These are phyloP conservation scores for Emiliania huxleyi DNA, from an alignment of 78 protist genomes.

Conservation along the genomic window DNA sequence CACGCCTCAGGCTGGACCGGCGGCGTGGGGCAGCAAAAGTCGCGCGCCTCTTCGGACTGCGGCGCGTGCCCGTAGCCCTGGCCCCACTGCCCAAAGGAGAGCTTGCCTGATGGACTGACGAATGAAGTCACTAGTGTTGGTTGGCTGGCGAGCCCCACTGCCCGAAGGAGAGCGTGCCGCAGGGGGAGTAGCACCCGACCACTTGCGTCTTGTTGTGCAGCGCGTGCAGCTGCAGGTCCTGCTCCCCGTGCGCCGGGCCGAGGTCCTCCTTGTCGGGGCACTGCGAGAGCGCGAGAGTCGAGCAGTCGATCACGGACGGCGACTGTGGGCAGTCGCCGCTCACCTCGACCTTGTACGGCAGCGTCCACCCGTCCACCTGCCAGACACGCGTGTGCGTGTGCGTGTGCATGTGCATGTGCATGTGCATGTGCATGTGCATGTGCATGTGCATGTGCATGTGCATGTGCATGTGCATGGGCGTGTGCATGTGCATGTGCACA, in stretches of 20 bases:
- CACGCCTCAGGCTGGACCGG: background rate
- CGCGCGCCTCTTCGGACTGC: background rate
- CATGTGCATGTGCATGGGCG: too few species aligned
- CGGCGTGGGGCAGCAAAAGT: slow-evolving; percentile 10
- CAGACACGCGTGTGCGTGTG: too few species aligned
- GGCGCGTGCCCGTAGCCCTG: background rate
- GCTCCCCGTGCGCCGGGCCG: background rate
- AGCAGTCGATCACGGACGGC: background rate
- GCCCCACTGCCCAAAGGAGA: background rate
- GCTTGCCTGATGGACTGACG: too few species aligned
- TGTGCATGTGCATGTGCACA: too few species aligned
- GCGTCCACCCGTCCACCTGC: slow-evolving; percentile 22
- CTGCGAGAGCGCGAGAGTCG: background rate
- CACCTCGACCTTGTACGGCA: slow-evolving; percentile 12
- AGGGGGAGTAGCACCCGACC: slow-evolving; percentile 18
- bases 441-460: too few species aligned
- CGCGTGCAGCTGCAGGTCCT: background rate
- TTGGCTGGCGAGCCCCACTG: too few species aligned
- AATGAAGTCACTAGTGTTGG: too few species aligned
- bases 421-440: too few species aligned
- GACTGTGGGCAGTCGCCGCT: background rate
- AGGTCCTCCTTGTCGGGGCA: background rate
- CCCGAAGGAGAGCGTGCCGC: background rate
- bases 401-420: too few species aligned
- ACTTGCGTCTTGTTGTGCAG: background rate